Percentiles rank a stretch among this genome's conserved stretches.
These are phyloP conservation scores for Lodderomyces pseudojiufengensis DNA, from an alignment of 1,139 yeast species.

Conservation along the genomic window DNA sequence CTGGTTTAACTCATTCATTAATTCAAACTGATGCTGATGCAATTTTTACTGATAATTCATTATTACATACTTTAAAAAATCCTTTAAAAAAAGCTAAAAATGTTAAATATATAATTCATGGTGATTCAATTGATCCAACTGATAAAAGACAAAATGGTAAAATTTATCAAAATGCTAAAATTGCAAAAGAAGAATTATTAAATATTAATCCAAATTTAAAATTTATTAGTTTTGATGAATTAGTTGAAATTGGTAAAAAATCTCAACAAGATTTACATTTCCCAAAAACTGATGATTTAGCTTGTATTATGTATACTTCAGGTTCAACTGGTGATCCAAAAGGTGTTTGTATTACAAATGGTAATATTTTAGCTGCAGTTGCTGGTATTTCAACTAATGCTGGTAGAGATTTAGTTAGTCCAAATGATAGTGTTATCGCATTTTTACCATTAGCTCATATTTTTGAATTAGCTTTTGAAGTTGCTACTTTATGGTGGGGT, in stretches of 20 bases:
- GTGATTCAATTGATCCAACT: conserved; percentile 54
- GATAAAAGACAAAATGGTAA: conserved; percentile 67
- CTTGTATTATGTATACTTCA: conserved; percentile 97
- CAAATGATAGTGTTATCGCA: conserved; percentile 70
- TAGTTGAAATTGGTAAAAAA: conserved; percentile 58
- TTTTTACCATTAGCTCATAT: conserved; percentile 96
- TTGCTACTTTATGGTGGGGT: conserved; percentile 84
- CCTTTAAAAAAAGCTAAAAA: conserved; percentile 67
- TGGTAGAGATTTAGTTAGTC: conserved; percentile 46
- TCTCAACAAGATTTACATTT: conserved; percentile 38
- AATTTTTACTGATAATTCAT: conserved; percentile 76
- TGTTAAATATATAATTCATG: conserved; percentile 68
- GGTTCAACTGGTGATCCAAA: conserved; percentile 98
- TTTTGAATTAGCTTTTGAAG: conserved; percentile 86
- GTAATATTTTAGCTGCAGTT: conserved; percentile 74
- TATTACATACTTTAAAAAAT: conserved; percentile 60
- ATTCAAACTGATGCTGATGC: conserved; percentile 75
- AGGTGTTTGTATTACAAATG: conserved; percentile 86
- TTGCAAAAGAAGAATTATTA: conserved; percentile 55
- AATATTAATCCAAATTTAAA: conserved; percentile 73
- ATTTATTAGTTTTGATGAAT: conserved; percentile 63
- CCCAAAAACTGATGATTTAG: conserved; percentile 70
- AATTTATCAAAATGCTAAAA: conserved; percentile 50
- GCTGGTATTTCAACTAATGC: conserved; percentile 77
- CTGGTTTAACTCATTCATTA: conserved; percentile 84